Conservation (phyloP, 768 basidiomycete species). For the Boletus rex-veris region DNA sequence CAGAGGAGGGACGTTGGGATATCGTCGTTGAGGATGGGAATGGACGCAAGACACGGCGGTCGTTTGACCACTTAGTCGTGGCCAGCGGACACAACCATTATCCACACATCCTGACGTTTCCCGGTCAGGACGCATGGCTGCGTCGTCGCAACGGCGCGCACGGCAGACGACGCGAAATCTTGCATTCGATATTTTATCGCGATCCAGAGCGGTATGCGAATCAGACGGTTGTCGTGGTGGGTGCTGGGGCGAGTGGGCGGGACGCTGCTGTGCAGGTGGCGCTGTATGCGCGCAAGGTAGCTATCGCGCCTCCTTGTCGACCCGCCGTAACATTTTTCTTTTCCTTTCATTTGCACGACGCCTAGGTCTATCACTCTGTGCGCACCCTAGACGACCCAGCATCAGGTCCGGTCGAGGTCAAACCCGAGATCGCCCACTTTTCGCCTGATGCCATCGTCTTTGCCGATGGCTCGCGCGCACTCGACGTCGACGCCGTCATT, state of each 20-base stretch:
- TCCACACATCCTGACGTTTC: conserved; percentile 44
- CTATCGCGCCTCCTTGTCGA: neutral
- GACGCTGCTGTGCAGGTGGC: conserved; percentile 46
- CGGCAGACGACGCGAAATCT: conserved; percentile 35
- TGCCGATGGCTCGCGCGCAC: conserved; percentile 39
- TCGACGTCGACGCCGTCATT: conserved; percentile 44
- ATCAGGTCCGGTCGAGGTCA: conserved; percentile 26
- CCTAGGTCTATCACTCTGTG: conserved; percentile 36
- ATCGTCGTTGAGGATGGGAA: conserved; percentile 31
- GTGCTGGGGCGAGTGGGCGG: conserved; percentile 44
- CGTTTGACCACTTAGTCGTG: conserved; percentile 53
- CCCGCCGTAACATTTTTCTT: neutral
- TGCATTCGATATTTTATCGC: conserved; percentile 55
- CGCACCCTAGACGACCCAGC: conserved; percentile 22
- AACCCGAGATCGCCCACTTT: conserved; percentile 50
- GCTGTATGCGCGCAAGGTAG: conserved; percentile 41
- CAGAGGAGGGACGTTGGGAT: conserved; percentile 42
- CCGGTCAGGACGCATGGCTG: conserved; percentile 50
- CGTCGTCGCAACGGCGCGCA: conserved; percentile 14
- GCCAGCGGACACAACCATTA: conserved; percentile 56
- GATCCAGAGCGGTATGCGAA: conserved; percentile 41
- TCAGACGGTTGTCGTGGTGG: conserved; percentile 47
- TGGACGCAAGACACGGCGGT: conserved; percentile 20
- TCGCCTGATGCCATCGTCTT: conserved; percentile 44
- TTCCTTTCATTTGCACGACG: neutral